A percentile compares a stretch with the other conserved stretches of the same genome.
phyloP scores from a whole-genome alignment of 768 basidiomycete species.

The Daedaleopsis sinensis region DNA sequence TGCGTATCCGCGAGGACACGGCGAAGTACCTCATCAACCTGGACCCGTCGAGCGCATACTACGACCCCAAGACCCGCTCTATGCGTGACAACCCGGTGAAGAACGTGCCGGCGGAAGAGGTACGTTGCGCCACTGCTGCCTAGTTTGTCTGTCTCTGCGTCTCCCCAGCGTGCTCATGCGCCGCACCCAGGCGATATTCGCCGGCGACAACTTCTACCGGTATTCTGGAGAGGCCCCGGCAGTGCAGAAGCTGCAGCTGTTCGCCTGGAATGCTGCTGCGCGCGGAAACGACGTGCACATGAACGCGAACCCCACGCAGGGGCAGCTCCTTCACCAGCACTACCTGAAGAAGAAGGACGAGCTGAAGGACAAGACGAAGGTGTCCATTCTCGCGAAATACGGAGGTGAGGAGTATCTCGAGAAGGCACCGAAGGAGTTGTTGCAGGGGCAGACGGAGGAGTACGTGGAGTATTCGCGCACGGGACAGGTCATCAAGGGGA shows the following conservation, averaged over 20 bases:
- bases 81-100: constrained; percentile 96
- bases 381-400: constrained; percentile 89
- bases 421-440: constrained; percentile 85
- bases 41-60: constrained; percentile 94
- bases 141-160: not conserved
- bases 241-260: constrained; percentile 90
- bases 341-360: constrained; percentile 93
- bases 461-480: constrained; percentile 97
- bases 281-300: constrained; percentile 95
- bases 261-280: constrained; percentile 95
- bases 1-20: constrained; percentile 98
- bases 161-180: constrained; percentile 10
- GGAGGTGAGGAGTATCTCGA: constrained; percentile 94
- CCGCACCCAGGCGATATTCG: constrained; percentile 71
- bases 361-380: constrained; percentile 85
- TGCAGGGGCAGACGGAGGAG: constrained; percentile 95
- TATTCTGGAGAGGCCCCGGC: constrained; percentile 91
- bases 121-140: constrained; percentile 40
- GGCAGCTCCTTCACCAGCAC: constrained; percentile 87
- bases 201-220: constrained; percentile 95
- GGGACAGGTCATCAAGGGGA: constrained; percentile 89
- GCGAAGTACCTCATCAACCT: constrained; percentile 98
- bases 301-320: constrained; percentile 95
- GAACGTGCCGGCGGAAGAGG: constrained; percentile 84
- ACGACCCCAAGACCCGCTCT: constrained; percentile 98